Conservation (phyloP, 2,329 filamentous ascomycete genomes). For the Chaetomium strumarium region DNA sequence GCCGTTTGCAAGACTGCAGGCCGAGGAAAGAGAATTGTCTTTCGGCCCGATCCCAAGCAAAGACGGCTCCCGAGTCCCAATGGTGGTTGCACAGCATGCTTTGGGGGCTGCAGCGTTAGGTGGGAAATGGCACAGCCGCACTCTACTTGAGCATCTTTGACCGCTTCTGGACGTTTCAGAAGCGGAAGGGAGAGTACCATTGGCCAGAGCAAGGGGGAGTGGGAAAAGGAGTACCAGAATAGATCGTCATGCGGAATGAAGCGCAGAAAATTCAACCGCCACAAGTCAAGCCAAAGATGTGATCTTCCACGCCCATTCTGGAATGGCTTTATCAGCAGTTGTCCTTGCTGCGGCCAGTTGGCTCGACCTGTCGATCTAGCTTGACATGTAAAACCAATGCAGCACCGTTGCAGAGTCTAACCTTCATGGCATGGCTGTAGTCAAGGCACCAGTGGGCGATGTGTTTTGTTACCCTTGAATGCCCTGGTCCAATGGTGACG, state of each 20-base stretch:
- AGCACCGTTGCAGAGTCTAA: not conserved
- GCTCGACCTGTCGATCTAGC: too few species aligned
- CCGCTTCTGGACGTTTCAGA: not conserved
- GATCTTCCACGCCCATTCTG: not conserved
- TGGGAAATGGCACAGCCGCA: not conserved
- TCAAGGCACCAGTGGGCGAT: too few species aligned
- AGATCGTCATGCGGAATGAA: not conserved
- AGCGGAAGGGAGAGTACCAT: not conserved
- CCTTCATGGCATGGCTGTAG: not conserved
- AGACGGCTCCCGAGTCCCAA: not conserved
- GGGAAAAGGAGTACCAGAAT: not conserved
- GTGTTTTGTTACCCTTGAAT: too few species aligned
- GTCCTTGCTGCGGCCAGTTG: too few species aligned
- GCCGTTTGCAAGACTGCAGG: too few species aligned
- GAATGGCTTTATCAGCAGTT: not conserved
- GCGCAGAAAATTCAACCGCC: constrained; percentile 2
- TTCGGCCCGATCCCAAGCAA: too few species aligned
- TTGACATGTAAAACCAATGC: not conserved
- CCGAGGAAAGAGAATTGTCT: too few species aligned
- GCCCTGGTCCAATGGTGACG: too few species aligned
- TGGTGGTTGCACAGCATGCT: constrained; percentile 1
- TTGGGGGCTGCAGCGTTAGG: not conserved
- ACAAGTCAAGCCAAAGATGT: not conserved
- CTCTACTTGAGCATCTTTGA: not conserved
- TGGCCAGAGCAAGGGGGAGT: not conserved